phyloP scores from a whole-genome alignment of 164 flowering plant genomes.

The Paratinospora sagittata region DNA sequence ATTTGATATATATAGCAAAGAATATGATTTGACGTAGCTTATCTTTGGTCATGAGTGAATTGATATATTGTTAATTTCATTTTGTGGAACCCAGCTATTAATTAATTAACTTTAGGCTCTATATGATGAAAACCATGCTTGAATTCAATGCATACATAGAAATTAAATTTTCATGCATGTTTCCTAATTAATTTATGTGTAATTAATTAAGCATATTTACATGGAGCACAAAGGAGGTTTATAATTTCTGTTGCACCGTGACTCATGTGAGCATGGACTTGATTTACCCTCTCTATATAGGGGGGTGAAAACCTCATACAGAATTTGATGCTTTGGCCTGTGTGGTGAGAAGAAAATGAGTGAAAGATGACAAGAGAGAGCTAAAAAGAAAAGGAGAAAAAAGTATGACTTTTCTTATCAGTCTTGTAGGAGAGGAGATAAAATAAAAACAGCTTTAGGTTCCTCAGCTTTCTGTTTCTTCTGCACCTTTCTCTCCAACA shows the following conservation, averaged over 20 bases:
- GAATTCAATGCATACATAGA: no score
- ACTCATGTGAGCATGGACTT: background rate
- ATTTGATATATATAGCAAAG: no score
- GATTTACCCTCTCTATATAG: background rate
- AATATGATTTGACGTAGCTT: background rate
- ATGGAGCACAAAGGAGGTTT: background rate
- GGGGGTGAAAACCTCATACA: background rate
- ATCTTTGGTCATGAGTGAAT: background rate
- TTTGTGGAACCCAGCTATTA: no score
- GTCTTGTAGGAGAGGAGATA: slow-evolving; percentile 8
- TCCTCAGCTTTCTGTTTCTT: slow-evolving; percentile 23
- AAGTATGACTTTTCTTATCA: slow-evolving; percentile 34
- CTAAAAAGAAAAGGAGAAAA: slow-evolving; percentile 10
- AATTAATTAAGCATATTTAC: background rate
- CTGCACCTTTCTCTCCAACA: slow-evolving; percentile 7
- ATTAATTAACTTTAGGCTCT: no score
- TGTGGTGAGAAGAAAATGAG: slow-evolving; percentile 14
- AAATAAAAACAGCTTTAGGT: slow-evolving; percentile 13
- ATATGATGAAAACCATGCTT: no score
- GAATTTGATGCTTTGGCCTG: background rate
- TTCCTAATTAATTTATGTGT: no score
- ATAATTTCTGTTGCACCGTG: background rate
- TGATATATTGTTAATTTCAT: background rate
- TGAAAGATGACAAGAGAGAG: slow-evolving; percentile 21
- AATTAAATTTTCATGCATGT: no score